phyloP scores from a whole-genome alignment of 805 yeast genomes.

The Danielia oregonensis region DNA sequence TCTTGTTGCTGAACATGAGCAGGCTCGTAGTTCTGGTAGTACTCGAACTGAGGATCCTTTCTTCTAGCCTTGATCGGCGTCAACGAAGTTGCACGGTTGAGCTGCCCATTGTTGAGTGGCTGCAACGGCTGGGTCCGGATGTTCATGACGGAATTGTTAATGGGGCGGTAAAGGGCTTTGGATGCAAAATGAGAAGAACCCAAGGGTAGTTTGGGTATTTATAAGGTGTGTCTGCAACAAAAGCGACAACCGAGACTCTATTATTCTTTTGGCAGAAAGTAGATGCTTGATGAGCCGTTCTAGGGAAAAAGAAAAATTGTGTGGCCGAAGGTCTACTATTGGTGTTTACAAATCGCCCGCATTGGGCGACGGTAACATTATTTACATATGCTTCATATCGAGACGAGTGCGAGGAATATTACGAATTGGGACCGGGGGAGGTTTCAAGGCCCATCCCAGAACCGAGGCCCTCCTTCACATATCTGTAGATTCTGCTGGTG shows the following conservation, averaged over 20 bases:
- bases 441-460: too few relatives aligned
- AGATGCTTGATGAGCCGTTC: conserved; percentile 4
- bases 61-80: conserved; percentile 37
- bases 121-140: conserved; percentile 45
- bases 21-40: conserved; percentile 12
- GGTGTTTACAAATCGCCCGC: conserved; percentile 17
- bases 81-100: conserved; percentile 41
- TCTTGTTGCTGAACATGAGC: conserved; percentile 9
- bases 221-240: too few relatives aligned
- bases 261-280: conserved; percentile 16
- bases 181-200: neutral
- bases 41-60: conserved; percentile 21
- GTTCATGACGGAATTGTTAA: conserved; percentile 9
- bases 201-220: too few relatives aligned
- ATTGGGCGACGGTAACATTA: conserved; percentile 13
- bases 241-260: conserved; percentile 6
- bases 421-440: too few relatives aligned
- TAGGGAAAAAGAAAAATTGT: conserved; percentile 4
- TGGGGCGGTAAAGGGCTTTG: neutral
- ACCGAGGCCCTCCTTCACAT: too few relatives aligned
- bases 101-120: conserved; percentile 50
- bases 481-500: too few relatives aligned
- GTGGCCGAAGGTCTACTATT: conserved; percentile 1
- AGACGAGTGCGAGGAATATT: too few relatives aligned
- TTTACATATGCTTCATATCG: conserved; percentile 16